A percentile compares a stretch with the other conserved stretches of the same genome.
phyloP scores from a whole-genome alignment of 495 filamentous ascomycete species.

The Penicillium verhagenii region DNA sequence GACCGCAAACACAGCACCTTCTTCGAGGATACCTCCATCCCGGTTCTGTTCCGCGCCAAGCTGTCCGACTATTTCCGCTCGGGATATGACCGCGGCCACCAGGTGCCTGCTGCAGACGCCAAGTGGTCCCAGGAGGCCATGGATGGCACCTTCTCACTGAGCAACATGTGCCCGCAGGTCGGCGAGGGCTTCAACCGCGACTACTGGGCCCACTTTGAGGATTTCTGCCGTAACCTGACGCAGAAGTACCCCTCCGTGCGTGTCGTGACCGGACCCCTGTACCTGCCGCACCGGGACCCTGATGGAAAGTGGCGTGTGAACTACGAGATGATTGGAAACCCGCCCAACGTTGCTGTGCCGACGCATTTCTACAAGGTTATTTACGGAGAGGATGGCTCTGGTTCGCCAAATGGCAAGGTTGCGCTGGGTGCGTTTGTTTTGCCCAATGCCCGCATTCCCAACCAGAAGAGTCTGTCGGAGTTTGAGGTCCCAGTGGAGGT shows the following conservation, averaged over 20 bases:
- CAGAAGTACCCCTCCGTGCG: conserved; percentile 80
- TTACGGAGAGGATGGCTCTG: conserved; percentile 80
- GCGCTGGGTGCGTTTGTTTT: conserved; percentile 92
- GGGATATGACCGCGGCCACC: conserved; percentile 72
- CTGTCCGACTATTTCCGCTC: conserved; percentile 90
- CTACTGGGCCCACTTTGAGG: conserved; percentile 98
- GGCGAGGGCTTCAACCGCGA: conserved; percentile 97
- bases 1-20: conserved; percentile 85
- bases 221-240: conserved; percentile 86
- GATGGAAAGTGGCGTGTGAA: conserved; percentile 94
- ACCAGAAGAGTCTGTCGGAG: conserved; percentile 76
- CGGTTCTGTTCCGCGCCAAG: conserved; percentile 82
- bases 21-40: conserved; percentile 75
- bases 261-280: conserved; percentile 90
- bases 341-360: conserved; percentile 92
- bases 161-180: conserved; percentile 97
- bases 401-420: conserved; percentile 61
- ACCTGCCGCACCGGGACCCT: conserved; percentile 76
- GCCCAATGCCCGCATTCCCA: conserved; percentile 87
- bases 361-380: conserved; percentile 99
- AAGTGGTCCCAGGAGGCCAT: conserved; percentile 94
- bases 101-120: conserved; percentile 93
- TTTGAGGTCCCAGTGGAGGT: conserved; percentile 94
- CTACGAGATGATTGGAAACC: conserved; percentile 95
- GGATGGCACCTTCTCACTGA: conserved; percentile 88